Conservation (phyloP, 148 eudicot genomes). For the Drosera capensis region DNA sequence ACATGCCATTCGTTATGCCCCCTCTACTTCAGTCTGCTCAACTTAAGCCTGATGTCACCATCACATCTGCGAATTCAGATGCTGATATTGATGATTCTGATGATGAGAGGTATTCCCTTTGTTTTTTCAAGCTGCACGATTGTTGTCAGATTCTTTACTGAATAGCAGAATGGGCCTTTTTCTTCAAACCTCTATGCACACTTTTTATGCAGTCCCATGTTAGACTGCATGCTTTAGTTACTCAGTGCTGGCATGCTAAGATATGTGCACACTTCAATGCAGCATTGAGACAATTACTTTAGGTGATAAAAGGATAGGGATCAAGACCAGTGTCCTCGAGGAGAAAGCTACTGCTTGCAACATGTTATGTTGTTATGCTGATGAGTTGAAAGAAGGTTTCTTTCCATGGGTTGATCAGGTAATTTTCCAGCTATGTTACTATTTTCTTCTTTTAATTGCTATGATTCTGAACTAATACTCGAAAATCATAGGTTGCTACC, state of each 20-base stretch:
- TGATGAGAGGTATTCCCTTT: constrained; percentile 51
- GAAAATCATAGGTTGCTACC: constrained; percentile 62
- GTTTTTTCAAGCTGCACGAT: not conserved
- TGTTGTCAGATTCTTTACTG: not conserved
- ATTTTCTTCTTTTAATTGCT: not conserved
- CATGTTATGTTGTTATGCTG: constrained; percentile 97
- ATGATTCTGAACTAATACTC: not conserved
- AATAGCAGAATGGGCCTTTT: too few relatives aligned
- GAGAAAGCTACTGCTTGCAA: constrained; percentile 99
- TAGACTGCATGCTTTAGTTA: too few relatives aligned
- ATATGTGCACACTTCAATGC: constrained; percentile 12
- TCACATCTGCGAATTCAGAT: constrained; percentile 87
- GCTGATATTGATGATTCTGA: constrained; percentile 87
- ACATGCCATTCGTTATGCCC: constrained; percentile 94
- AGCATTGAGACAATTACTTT: constrained; percentile 98
- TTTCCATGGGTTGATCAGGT: constrained; percentile 99
- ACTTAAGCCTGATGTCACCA: constrained; percentile 92
- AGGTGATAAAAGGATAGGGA: constrained; percentile 95
- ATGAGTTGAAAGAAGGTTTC: constrained; percentile 95
- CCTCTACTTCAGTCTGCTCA: constrained; percentile 96
- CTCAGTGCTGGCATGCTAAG: too few relatives aligned
- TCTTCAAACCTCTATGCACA: too few relatives aligned
- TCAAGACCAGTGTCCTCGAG: constrained; percentile 93
- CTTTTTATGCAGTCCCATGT: too few relatives aligned
- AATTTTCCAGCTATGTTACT: not conserved